A percentile compares a stretch with the other conserved stretches of the same genome.
phyloP scores from a whole-genome alignment of 768 basidiomycete species.

The Lactarius evosmus region DNA sequence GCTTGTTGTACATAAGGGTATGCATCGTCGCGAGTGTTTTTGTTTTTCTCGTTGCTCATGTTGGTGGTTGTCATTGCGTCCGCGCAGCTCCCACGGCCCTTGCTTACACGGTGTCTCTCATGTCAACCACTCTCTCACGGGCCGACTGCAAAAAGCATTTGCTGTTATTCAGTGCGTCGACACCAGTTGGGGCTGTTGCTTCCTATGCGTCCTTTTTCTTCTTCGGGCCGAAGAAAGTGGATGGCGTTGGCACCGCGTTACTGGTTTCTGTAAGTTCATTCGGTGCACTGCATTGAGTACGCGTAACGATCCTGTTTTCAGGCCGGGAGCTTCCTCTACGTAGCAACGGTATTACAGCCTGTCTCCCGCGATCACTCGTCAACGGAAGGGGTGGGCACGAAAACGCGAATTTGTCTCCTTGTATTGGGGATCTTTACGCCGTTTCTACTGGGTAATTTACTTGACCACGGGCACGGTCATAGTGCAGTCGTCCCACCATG shows the following conservation, averaged over 20 bases:
- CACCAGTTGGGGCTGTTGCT: conserved; percentile 76
- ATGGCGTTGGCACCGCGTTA: conserved; percentile 73
- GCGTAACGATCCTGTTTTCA: conserved; percentile 33
- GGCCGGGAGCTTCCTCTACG: conserved; percentile 94
- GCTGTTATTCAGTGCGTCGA: conserved; percentile 75
- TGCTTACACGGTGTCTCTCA: conserved; percentile 80
- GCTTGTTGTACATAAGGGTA: conserved; percentile 87
- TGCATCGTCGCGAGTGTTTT: neutral
- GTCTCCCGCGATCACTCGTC: conserved; percentile 42
- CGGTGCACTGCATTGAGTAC: neutral
- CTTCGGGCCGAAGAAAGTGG: conserved; percentile 44
- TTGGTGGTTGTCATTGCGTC: neutral
- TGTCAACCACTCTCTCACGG: conserved; percentile 69
- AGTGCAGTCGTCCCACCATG: conserved; percentile 1
- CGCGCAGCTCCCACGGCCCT: conserved; percentile 81
- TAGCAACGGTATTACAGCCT: conserved; percentile 86
- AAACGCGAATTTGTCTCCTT: conserved; percentile 20
- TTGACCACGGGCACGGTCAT: conserved; percentile 23
- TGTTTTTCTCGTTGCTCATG: neutral
- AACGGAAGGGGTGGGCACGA: conserved; percentile 18
- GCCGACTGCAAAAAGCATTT: conserved; percentile 71
- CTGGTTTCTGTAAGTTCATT: conserved; percentile 65
- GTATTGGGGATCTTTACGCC: conserved; percentile 25
- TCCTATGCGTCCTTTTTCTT: conserved; percentile 66
- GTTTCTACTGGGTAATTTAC: conserved; percentile 18